phyloP scores from a whole-genome alignment of 148 eudicot species.

The Dianthus caryophyllus region DNA sequence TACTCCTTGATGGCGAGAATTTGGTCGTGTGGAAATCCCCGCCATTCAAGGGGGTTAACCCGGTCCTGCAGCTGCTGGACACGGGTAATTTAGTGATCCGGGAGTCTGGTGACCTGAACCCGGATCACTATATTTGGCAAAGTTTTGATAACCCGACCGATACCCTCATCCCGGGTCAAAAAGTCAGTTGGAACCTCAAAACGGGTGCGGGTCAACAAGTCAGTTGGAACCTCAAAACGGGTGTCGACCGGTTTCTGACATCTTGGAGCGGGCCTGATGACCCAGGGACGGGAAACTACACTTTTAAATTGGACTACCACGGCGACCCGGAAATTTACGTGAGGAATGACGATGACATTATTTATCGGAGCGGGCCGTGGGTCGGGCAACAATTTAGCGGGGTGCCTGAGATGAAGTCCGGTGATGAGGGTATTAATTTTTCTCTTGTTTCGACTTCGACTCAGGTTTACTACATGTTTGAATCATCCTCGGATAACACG shows the following conservation, averaged over 20 bases:
- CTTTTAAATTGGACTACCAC: conserved; percentile 27
- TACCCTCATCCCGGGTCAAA: conserved; percentile 39
- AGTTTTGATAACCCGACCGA: conserved; percentile 41
- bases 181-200: too few species aligned
- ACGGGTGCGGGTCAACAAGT: too few species aligned
- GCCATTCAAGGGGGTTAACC: conserved; percentile 8
- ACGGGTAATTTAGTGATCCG: conserved; percentile 41
- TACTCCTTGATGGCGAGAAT: conserved; percentile 8
- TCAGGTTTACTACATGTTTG: conserved; percentile 35
- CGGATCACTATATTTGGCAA: conserved; percentile 29
- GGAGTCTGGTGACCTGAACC: conserved; percentile 13
- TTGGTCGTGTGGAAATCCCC: conserved; percentile 4
- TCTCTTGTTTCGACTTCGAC: conserved; percentile 18
- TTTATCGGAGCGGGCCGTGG: conserved; percentile 82
- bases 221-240: conserved; percentile 33
- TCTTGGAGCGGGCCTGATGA: conserved; percentile 30
- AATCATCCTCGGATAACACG: conserved; percentile 11
- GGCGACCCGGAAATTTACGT: conserved; percentile 42
- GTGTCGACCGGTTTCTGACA: conserved; percentile 26
- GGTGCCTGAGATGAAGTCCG: conserved; percentile 56
- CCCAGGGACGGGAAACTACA: conserved; percentile 32
- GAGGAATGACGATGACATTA: conserved; percentile 11
- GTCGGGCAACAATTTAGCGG: conserved; percentile 75
- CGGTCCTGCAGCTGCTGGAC: conserved; percentile 31
- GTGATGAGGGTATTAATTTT: conserved; percentile 27